Percentiles rank a stretch among this genome's conserved stretches.
Conservation (phyloP, 352 stramenopile genomes). For the Pythium biforme region DNA sequence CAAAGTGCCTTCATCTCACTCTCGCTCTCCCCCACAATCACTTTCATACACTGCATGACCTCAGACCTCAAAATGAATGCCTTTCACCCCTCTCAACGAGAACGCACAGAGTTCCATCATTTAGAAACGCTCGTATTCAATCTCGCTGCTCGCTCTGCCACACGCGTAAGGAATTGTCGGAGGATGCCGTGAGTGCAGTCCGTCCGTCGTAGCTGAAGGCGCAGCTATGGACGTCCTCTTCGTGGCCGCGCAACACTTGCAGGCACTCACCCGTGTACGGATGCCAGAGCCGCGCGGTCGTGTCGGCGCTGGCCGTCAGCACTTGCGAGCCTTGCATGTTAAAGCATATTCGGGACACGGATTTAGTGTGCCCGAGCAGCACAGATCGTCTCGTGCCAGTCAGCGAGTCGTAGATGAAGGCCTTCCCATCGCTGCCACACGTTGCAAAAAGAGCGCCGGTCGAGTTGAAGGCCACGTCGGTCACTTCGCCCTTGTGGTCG, state of each 20-base stretch:
- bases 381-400: constrained; percentile 48
- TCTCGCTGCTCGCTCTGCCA: constrained; percentile 36
- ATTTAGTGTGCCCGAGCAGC: constrained; percentile 49
- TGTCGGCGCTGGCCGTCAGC: constrained; percentile 53
- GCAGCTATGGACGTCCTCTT: constrained; percentile 62
- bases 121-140: neutral
- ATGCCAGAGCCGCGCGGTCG: constrained; percentile 67
- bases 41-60: constrained; percentile 1
- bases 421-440: constrained; percentile 42
- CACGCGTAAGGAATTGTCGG: constrained; percentile 70
- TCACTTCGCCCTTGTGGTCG: constrained; percentile 53
- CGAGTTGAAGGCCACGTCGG: constrained; percentile 58
- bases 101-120: neutral
- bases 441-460: constrained; percentile 64
- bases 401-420: constrained; percentile 74
- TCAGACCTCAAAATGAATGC: constrained; percentile 2
- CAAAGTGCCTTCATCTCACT: constrained; percentile 19
- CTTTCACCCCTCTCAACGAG: neutral
- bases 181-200: constrained; percentile 45
- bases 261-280: constrained; percentile 64
- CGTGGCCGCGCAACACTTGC: constrained; percentile 55
- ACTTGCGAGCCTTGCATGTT: constrained; percentile 67
- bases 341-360: constrained; percentile 54
- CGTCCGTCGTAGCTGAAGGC: constrained; percentile 65
- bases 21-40: constrained; percentile 5